Percentiles rank a stretch among this genome's conserved stretches.
Evolutionary conservation across 1,139 yeast genomes (phyloP).

Genomic region (Candida mesenterica): DNA sequence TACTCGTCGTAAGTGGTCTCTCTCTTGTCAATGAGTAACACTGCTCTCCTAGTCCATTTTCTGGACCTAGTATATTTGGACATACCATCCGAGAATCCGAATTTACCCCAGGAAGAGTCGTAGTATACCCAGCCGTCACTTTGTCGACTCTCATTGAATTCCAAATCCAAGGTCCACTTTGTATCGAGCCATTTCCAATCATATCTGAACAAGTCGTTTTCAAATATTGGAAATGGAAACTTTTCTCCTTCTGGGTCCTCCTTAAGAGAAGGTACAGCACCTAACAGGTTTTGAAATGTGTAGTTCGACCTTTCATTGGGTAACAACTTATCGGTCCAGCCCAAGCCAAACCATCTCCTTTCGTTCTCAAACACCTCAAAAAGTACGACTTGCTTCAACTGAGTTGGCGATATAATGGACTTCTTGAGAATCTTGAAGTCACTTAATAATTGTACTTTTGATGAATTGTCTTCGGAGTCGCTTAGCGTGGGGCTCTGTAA

Average conservation of each 20-base stretch:
- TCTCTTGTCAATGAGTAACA: conserved; percentile 43
- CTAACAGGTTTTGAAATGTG: conserved; percentile 44
- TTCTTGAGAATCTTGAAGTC: conserved; percentile 45
- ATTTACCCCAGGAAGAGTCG: conserved; percentile 51
- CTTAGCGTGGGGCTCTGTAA: conserved; percentile 26
- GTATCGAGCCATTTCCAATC: conserved; percentile 59
- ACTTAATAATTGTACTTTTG: conserved; percentile 24
- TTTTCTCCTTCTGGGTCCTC: conserved; percentile 14
- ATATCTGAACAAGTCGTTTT: conserved; percentile 38
- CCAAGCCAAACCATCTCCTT: conserved; percentile 61
- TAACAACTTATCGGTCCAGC: conserved; percentile 52
- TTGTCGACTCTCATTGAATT: conserved; percentile 32
- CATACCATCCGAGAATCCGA: conserved; percentile 43
- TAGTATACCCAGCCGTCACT: conserved; percentile 54
- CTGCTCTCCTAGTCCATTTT: conserved; percentile 50
- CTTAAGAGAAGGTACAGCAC: conserved; percentile 30
- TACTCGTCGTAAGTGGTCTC: conserved; percentile 25
- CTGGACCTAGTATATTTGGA: conserved; percentile 51
- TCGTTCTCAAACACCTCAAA: conserved; percentile 58
- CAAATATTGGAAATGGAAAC: conserved; percentile 50
- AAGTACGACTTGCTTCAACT: conserved; percentile 44
- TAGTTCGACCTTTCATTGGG: conserved; percentile 53
- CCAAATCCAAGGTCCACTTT: conserved; percentile 45
- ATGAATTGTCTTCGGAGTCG: conserved; percentile 24
- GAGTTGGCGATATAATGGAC: conserved; percentile 39